Percentiles rank a stretch among this genome's conserved stretches.
These are phyloP conservation scores for Nosema muscidifuracis DNA, from an alignment of 371 early-diverging fungal genomes.

Conservation along the genomic window DNA sequence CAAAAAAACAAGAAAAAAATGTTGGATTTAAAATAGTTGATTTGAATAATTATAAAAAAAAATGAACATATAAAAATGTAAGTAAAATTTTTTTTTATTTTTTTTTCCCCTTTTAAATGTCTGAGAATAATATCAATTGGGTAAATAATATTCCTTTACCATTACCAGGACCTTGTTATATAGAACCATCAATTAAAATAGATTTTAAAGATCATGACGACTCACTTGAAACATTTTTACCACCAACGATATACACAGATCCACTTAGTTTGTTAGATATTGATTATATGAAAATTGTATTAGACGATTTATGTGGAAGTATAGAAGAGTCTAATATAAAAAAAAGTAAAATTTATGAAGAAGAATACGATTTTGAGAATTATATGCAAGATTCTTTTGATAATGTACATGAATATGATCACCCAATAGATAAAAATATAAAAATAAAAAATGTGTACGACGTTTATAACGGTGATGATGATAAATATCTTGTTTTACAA, in stretches of 20 bases:
- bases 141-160: constrained; percentile 31
- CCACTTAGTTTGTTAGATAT: constrained; percentile 29
- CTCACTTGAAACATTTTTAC: constrained; percentile 19
- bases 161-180: constrained; percentile 35
- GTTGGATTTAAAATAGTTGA: constrained; percentile 37
- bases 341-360: constrained; percentile 15
- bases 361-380: constrained; percentile 28
- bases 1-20: neutral
- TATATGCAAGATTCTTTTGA: constrained; percentile 40
- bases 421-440: constrained; percentile 24
- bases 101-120: neutral
- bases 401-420: constrained; percentile 19
- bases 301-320: neutral
- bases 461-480: constrained; percentile 1
- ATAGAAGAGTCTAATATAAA: constrained; percentile 20
- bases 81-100: neutral
- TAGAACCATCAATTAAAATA: constrained; percentile 24
- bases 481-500: neutral
- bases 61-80: neutral
- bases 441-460: constrained; percentile 18
- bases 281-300: constrained; percentile 30
- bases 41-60: constrained; percentile 11
- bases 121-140: constrained; percentile 25
- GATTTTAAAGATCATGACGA: constrained; percentile 35
- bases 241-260: constrained; percentile 27